These are phyloP conservation scores for Chlorella variabilis DNA, from an alignment of 163 green algal genomes.

Conservation along the genomic window DNA sequence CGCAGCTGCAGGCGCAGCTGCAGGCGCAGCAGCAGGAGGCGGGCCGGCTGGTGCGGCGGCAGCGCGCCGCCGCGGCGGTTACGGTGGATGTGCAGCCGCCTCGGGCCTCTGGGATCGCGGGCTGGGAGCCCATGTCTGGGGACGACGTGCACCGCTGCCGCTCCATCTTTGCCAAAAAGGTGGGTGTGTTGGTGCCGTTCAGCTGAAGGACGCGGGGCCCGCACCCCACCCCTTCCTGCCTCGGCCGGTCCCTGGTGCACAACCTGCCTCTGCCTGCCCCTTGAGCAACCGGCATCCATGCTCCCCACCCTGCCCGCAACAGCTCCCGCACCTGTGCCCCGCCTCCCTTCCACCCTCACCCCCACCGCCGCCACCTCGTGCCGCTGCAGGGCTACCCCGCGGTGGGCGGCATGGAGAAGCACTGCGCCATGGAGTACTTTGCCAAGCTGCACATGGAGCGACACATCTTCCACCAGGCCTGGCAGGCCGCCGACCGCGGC, in stretches of 20 bases:
- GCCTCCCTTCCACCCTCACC: background rate
- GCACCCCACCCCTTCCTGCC: no score
- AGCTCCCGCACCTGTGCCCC: no score
- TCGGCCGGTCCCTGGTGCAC: background rate
- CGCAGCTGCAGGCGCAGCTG: background rate
- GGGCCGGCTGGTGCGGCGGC: background rate
- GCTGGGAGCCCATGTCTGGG: constrained; percentile 19
- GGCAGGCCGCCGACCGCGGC: background rate
- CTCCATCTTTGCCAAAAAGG: constrained; percentile 27
- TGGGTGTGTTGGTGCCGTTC: background rate
- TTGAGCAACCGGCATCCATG: no score
- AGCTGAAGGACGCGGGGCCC: no score
- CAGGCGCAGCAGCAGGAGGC: background rate
- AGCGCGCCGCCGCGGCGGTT: background rate
- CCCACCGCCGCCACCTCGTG: background rate
- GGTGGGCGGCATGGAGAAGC: background rate
- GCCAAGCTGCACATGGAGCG: constrained; percentile 27
- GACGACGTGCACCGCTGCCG: constrained; percentile 26
- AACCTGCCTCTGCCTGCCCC: background rate
- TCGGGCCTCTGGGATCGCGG: background rate
- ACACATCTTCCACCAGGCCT: constrained; percentile 17
- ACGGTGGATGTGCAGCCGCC: background rate
- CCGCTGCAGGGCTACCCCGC: constrained; percentile 1
- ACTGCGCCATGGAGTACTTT: constrained; percentile 23
- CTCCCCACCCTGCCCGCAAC: no score